Evolutionary conservation across 78 protist species (phyloP), one percentile per base, ranked within the genome.

Genomic region (Fonticula alba): DNA sequence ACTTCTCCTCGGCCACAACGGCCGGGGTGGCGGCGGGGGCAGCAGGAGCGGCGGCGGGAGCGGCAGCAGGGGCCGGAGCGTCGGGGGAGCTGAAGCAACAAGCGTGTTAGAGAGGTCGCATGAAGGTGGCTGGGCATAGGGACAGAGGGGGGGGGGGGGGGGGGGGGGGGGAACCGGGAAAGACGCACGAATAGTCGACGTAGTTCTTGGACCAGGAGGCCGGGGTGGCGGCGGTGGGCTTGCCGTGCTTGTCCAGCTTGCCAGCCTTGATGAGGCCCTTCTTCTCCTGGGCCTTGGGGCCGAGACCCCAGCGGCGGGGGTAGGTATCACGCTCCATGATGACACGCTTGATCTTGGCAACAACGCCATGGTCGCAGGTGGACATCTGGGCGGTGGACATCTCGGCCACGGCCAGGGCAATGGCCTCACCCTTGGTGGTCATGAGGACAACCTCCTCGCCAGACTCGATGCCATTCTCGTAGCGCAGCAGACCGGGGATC

Each of bases 391-490:
- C 74, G 3, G 95, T 80, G 26, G 98, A 81, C 98, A 97, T 94
- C 71, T 77, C 47, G 10, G 6, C 10, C 43, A 55, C 37, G 60
- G 86, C 99, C 19, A 97, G 62, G 33, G 96, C 95, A 49, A 97
- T 78, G 41, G 98, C 98, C 78, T 97, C 99, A 43, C 98, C 99
- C 86, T 97, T 95, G 58, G 99, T 94, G 41, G 98, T 88, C 78
- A 95, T 88, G 67, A 97, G 36, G 20, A 95, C 99, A 27, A 88
- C 72, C 68, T 89, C 98, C 62, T 91, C 96, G 64, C 80, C 91
- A 37, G 78, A 83, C 61, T 86, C 95, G 43, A 95, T 82, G 64
- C 76, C 88, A 50, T 20, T 27, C 55, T 82, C 95, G 70, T 79
- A 95, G 43, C 98, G 81, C 36, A 95, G 82, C 41, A 97, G 80